These are phyloP conservation scores for Verticillium nonalfalfae DNA, from an alignment of 2,329 filamentous ascomycete species.

Conservation along the genomic window DNA sequence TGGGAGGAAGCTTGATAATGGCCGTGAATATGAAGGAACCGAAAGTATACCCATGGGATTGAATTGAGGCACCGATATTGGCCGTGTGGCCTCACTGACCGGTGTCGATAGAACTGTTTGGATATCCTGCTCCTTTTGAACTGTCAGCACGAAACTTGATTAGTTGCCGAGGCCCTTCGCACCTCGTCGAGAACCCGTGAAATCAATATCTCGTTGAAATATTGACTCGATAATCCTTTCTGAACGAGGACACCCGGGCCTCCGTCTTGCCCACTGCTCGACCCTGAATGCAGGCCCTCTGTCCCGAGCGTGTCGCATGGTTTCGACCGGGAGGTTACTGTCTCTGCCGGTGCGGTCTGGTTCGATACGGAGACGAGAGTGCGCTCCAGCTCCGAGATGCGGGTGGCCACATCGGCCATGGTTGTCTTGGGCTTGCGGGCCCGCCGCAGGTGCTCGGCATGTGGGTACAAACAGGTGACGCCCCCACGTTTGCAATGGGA, in stretches of 20 bases:
- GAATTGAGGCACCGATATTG: slow-evolving; percentile 14
- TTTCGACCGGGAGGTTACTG: neutral
- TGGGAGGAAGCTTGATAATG: slow-evolving; percentile 16
- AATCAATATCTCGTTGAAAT: slow-evolving; percentile 28
- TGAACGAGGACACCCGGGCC: slow-evolving; percentile 20
- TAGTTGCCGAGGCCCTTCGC: neutral
- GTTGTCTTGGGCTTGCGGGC: slow-evolving; percentile 17
- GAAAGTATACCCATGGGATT: slow-evolving; percentile 27
- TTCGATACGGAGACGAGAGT: slow-evolving; percentile 12
- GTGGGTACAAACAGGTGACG: slow-evolving; percentile 21
- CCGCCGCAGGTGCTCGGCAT: slow-evolving; percentile 7
- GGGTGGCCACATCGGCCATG: slow-evolving; percentile 24
- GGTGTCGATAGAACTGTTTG: slow-evolving; percentile 14
- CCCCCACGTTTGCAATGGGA: slow-evolving; percentile 15
- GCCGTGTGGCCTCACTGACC: neutral
- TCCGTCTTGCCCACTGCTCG: neutral
- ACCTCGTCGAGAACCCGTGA: slow-evolving; percentile 27
- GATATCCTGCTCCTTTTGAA: slow-evolving; percentile 11
- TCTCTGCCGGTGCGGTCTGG: neutral
- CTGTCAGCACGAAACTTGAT: neutral
- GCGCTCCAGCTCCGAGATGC: slow-evolving; percentile 26
- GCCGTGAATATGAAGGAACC: slow-evolving; percentile 9
- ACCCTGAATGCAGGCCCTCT: neutral
- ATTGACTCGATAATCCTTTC: slow-evolving; percentile 24
- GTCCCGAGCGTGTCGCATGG: neutral